Evolutionary conservation across 257 asterid genomes (phyloP), one percentile per base, ranked within the genome.

Genomic region (Prunella vulgaris): DNA sequence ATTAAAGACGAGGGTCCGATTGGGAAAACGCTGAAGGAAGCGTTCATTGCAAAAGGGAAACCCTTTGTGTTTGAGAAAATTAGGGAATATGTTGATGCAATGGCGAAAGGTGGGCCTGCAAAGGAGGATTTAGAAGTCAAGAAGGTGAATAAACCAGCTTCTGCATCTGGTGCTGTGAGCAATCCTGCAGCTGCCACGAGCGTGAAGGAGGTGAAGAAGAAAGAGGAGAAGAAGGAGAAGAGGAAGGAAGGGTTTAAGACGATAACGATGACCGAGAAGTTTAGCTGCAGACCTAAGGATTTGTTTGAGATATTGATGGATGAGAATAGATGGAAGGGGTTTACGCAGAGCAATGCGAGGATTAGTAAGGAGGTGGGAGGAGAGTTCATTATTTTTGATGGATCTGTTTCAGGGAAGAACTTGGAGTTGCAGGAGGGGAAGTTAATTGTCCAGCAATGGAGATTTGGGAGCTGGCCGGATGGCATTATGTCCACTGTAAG

Each of bases 301-400:
- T 70, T 94, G 88, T 94, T 62, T 74, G 99, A 93, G 84, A 93
- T 90, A 22, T 71, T 93, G 71, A 87, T 90, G 96, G 99, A 93
- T 79, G 99, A 93, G 78, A 93, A 88, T 77, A 84, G 99, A 83
- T 93, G 99, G 99, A 93, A 79, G 63, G 99, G 99, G 8, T 93
- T 93, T 62, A 86, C 97, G 0, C 95, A 86, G 81, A 93, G 99
- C 84, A 88, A 88, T 88, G 97, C 99, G 0, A 81, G 81, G 87
- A 93, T 93, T 10, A 90, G 81, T 48, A 90, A 90, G 81, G 95
- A 87, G 60, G 91, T 87, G 5, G 97, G 96, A 10, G 97, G 97
- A 8, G 91, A 93, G 68, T 85, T 90, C 73, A 86, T 84, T 49
- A 90, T 93, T 27, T 93, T 93, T 17, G 96, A 90, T 71, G 97